These are phyloP conservation scores for Amanita brunnescens DNA, from an alignment of 768 basidiomycete species.

Conservation along the genomic window DNA sequence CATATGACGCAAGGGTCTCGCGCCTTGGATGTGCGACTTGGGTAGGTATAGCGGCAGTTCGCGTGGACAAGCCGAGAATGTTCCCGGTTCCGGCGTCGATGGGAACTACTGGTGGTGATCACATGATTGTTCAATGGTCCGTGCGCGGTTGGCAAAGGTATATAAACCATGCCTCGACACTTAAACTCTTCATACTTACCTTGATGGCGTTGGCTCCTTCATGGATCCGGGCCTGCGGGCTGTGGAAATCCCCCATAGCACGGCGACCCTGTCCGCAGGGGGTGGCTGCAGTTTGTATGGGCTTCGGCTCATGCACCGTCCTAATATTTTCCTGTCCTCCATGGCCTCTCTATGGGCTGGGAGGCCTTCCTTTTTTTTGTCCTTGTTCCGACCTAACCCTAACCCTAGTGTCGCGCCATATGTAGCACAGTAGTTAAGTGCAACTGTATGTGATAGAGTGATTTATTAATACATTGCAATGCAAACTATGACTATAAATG, in stretches of 20 bases:
- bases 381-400: conserved; percentile 21
- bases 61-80: no score
- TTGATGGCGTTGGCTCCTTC: conserved; percentile 40
- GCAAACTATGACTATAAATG: conserved; percentile 1
- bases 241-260: conserved; percentile 39
- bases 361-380: conserved; percentile 32
- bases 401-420: conserved; percentile 24
- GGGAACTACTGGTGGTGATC: no score
- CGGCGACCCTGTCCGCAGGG: conserved; percentile 49
- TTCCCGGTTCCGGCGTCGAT: no score
- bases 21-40: no score
- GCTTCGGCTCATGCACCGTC: conserved; percentile 72
- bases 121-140: conserved; percentile 8
- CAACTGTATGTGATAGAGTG: conserved; percentile 13
- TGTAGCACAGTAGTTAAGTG: background rate
- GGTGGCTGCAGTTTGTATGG: conserved; percentile 48
- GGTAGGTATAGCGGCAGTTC: no score
- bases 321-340: conserved; percentile 73
- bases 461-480: background rate
- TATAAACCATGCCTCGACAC: conserved; percentile 14
- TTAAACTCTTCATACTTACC: conserved; percentile 31
- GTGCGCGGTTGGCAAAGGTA: conserved; percentile 12
- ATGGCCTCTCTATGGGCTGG: conserved; percentile 52
- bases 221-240: conserved; percentile 33
- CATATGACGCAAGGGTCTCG: no score